These are phyloP conservation scores for Quercus rubra DNA, from an alignment of 306 rosid species.

Conservation along the genomic window DNA sequence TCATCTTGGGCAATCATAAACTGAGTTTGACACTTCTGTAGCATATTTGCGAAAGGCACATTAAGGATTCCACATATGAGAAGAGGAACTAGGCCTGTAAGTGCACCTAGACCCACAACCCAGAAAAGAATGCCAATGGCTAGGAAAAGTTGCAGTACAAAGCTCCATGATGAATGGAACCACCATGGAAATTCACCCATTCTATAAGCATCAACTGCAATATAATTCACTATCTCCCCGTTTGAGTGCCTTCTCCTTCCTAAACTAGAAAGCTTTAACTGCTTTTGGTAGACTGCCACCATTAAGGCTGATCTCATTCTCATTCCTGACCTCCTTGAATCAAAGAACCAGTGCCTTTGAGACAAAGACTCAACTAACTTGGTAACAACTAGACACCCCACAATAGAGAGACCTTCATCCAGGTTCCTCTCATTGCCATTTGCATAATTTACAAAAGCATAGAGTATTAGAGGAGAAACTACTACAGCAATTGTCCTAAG, in stretches of 20 bases:
- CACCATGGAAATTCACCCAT: conserved; percentile 60
- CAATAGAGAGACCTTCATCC: conserved; percentile 25
- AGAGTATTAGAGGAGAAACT: conserved; percentile 40
- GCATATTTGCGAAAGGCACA: conserved; percentile 53
- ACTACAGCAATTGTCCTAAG: conserved; percentile 37
- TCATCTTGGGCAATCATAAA: conserved; percentile 75
- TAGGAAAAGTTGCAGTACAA: conserved; percentile 26
- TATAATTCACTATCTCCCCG: conserved; percentile 54
- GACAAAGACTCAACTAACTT: conserved; percentile 43
- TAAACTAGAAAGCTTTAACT: conserved; percentile 41
- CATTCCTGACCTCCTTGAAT: conserved; percentile 46
- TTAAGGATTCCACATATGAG: conserved; percentile 55
- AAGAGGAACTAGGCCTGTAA: conserved; percentile 60
- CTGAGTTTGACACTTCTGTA: conserved; percentile 56
- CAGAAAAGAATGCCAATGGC: conserved; percentile 33
- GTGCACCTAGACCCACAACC: conserved; percentile 55
- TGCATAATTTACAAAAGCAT: conserved; percentile 37
- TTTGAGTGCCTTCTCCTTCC: conserved; percentile 27
- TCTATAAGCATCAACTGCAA: conserved; percentile 50
- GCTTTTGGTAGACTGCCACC: conserved; percentile 49
- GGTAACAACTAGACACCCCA: conserved; percentile 31
- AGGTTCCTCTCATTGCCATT: conserved; percentile 8
- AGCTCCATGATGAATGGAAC: conserved; percentile 40
- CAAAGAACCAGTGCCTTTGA: conserved; percentile 49
- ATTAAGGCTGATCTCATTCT: conserved; percentile 50